phyloP scores from a whole-genome alignment of 1,284 basidiomycete genomes.

The Fomitopsis pinicola region DNA sequence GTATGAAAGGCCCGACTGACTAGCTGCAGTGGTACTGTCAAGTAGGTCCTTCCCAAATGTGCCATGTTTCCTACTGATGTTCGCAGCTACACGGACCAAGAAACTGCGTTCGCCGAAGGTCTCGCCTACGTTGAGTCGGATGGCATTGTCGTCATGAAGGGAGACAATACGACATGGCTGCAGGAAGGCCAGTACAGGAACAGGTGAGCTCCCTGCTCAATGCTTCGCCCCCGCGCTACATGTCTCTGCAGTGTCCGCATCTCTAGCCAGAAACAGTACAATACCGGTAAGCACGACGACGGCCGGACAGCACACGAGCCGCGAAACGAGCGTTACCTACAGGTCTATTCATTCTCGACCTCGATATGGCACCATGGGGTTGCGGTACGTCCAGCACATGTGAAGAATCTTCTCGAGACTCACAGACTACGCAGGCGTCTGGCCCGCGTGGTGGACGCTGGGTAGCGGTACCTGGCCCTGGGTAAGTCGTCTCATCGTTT shows the following conservation, averaged over 20 bases:
- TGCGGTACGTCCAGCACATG: constrained; percentile 44
- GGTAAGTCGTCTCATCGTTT: constrained; percentile 29
- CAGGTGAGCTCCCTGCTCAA: constrained; percentile 39
- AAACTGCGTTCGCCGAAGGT: constrained; percentile 40
- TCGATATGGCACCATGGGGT: constrained; percentile 67
- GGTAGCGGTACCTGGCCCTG: constrained; percentile 52
- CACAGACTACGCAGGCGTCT: constrained; percentile 39
- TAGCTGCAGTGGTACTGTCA: constrained; percentile 51
- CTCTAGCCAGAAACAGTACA: constrained; percentile 51
- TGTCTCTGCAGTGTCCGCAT: constrained; percentile 48
- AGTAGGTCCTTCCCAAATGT: constrained; percentile 35
- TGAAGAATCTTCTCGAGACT: neutral
- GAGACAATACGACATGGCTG: constrained; percentile 59
- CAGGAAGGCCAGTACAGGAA: constrained; percentile 46
- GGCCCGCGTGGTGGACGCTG: constrained; percentile 65
- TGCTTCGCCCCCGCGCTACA: neutral
- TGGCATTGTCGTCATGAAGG: constrained; percentile 67
- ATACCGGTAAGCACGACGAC: constrained; percentile 37
- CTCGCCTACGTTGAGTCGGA: constrained; percentile 52
- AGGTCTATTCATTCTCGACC: constrained; percentile 60
- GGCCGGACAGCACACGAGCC: neutral
- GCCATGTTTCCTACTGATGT: neutral
- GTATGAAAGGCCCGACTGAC: constrained; percentile 12
- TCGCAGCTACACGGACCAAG: constrained; percentile 47
- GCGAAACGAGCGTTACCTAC: neutral